These are phyloP conservation scores for Sclerotinia nivalis DNA, from an alignment of 2,329 filamentous ascomycete species.

Conservation along the genomic window DNA sequence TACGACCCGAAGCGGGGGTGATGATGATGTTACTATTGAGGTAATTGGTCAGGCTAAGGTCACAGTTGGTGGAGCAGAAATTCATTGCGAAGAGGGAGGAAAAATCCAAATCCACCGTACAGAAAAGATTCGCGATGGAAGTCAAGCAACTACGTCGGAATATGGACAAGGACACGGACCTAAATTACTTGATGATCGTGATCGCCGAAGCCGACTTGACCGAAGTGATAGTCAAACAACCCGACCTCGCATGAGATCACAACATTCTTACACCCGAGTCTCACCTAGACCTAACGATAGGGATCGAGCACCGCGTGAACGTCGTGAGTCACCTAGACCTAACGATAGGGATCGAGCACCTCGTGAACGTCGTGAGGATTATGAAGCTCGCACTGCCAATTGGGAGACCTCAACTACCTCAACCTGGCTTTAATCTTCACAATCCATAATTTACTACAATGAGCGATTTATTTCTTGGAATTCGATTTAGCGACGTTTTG, in stretches of 20 bases:
- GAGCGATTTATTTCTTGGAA: constrained; percentile 28
- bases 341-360: constrained; percentile 19
- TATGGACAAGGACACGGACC: constrained; percentile 29
- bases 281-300: constrained; percentile 27
- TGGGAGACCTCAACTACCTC: not conserved
- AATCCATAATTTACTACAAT: constrained; percentile 25
- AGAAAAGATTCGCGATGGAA: constrained; percentile 46
- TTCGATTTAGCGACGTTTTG: constrained; percentile 33
- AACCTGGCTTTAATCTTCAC: constrained; percentile 26
- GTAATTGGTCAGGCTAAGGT: constrained; percentile 58
- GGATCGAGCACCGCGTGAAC: constrained; percentile 19
- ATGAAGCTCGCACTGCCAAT: constrained; percentile 15
- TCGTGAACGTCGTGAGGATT: constrained; percentile 21
- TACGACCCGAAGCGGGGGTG: constrained; percentile 51
- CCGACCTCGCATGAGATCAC: constrained; percentile 30
- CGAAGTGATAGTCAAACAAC: constrained; percentile 28
- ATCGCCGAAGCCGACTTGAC: constrained; percentile 33
- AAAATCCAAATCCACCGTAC: constrained; percentile 57
- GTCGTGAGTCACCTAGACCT: constrained; percentile 16
- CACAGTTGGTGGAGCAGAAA: constrained; percentile 57
- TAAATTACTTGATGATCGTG: constrained; percentile 35
- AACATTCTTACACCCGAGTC: constrained; percentile 33
- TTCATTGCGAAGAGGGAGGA: constrained; percentile 59
- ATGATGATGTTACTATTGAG: constrained; percentile 60
- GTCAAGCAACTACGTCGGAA: constrained; percentile 52